Conservation (phyloP, 441 rosid genomes). For the Metrosideros polymorpha region DNA sequence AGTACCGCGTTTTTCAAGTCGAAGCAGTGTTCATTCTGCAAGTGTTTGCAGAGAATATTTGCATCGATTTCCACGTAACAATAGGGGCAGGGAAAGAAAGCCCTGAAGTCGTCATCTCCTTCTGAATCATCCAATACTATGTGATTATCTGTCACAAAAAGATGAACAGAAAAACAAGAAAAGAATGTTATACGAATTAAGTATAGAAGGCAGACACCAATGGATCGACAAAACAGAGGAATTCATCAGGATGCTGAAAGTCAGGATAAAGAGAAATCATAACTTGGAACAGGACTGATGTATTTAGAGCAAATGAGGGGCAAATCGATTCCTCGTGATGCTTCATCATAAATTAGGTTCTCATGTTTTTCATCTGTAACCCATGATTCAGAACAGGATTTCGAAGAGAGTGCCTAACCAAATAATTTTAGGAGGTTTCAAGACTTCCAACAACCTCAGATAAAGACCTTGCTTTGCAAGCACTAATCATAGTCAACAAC, state of each 20-base stretch:
- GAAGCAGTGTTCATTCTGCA: slow-evolving; percentile 59
- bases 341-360: neutral
- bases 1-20: slow-evolving; percentile 50
- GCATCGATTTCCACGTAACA: slow-evolving; percentile 47
- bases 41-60: slow-evolving; percentile 35
- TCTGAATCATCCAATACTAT: slow-evolving; percentile 28
- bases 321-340: neutral
- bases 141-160: slow-evolving; percentile 22
- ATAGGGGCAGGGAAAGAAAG: slow-evolving; percentile 53
- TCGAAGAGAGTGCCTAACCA: neutral
- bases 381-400: neutral
- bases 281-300: neutral
- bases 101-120: slow-evolving; percentile 44
- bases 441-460: neutral
- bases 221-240: neutral
- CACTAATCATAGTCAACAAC: neutral
- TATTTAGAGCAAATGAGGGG: neutral
- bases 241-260: neutral
- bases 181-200: neutral
- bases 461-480: neutral
- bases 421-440: neutral
- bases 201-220: neutral
- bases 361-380: neutral
- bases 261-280: neutral
- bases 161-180: neutral